Evolutionary conservation across 345 rosid genomes (phyloP).

Genomic region (Brassica cretica): DNA sequence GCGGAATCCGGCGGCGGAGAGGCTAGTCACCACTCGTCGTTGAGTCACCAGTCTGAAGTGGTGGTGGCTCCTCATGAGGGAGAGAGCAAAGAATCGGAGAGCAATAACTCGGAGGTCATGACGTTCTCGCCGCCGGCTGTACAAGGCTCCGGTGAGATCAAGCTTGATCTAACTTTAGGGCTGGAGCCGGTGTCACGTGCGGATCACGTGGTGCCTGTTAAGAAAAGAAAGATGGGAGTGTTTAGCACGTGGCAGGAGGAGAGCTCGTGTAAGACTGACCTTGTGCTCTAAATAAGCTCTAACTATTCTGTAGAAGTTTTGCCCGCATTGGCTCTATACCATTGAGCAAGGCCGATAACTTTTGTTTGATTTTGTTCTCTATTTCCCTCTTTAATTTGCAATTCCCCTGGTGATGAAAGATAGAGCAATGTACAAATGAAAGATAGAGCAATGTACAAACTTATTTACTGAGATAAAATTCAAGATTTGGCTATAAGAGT

Average conservation of each 20-base stretch:
- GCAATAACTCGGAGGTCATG: slow-evolving; percentile 56
- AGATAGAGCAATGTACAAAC: slow-evolving; percentile 10
- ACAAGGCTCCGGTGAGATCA: slow-evolving; percentile 44
- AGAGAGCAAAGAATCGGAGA: slow-evolving; percentile 67
- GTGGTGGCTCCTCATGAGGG: slow-evolving; percentile 46
- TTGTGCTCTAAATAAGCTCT: slow-evolving; percentile 39
- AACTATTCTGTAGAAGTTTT: slow-evolving; percentile 13
- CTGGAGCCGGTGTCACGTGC: slow-evolving; percentile 54
- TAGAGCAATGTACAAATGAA: slow-evolving; percentile 2
- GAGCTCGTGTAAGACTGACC: slow-evolving; percentile 54
- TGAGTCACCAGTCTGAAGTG: slow-evolving; percentile 81
- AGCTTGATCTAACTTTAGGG: slow-evolving; percentile 66
- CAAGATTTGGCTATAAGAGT: slow-evolving; percentile 10
- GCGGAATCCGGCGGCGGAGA: slow-evolving; percentile 33
- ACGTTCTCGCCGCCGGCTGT: slow-evolving; percentile 45
- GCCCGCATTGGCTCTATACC: neutral
- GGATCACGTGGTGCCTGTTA: slow-evolving; percentile 61
- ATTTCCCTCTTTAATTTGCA: neutral
- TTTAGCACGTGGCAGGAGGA: slow-evolving; percentile 42
- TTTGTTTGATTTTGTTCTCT: neutral
- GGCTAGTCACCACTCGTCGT: slow-evolving; percentile 79
- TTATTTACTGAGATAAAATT: slow-evolving; percentile 18
- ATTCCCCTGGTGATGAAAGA: neutral
- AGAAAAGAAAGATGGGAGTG: slow-evolving; percentile 57
- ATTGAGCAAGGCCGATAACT: neutral